Conservation (phyloP, 441 rosid species). For the Mallotus repandus region DNA sequence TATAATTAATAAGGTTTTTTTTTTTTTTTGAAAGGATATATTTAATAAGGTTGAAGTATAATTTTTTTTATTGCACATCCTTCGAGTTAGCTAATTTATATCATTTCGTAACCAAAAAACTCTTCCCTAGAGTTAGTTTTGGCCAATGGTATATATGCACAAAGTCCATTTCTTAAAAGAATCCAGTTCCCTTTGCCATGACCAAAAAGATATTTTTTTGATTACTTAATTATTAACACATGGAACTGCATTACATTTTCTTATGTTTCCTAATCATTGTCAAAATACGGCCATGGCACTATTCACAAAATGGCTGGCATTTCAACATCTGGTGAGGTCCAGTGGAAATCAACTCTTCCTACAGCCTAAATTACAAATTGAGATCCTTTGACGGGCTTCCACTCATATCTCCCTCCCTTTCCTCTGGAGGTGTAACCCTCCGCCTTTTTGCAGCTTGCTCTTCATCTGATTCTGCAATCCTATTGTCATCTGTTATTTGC, state of each 20-base stretch:
- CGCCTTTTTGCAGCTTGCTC: constrained; percentile 60
- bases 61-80: no score
- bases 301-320: constrained; percentile 39
- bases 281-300: constrained; percentile 20
- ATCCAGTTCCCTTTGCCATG: background rate
- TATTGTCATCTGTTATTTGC: constrained; percentile 17
- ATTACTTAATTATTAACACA: constrained; percentile 6
- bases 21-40: no score
- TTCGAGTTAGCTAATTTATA: no score
- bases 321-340: constrained; percentile 17
- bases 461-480: constrained; percentile 34
- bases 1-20: no score
- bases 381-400: constrained; percentile 33
- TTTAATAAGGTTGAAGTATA: no score
- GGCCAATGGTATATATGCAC: no score
- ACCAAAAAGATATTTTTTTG: background rate
- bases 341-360: constrained; percentile 16
- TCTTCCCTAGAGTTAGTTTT: background rate
- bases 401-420: constrained; percentile 27
- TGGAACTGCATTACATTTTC: background rate
- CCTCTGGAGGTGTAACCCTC: constrained; percentile 35
- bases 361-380: constrained; percentile 30
- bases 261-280: background rate
- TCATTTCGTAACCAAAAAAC: no score
- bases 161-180: no score